These are phyloP conservation scores for Elaeis oleifera DNA, from an alignment of 202 grass and related monocot species.

Conservation along the genomic window DNA sequence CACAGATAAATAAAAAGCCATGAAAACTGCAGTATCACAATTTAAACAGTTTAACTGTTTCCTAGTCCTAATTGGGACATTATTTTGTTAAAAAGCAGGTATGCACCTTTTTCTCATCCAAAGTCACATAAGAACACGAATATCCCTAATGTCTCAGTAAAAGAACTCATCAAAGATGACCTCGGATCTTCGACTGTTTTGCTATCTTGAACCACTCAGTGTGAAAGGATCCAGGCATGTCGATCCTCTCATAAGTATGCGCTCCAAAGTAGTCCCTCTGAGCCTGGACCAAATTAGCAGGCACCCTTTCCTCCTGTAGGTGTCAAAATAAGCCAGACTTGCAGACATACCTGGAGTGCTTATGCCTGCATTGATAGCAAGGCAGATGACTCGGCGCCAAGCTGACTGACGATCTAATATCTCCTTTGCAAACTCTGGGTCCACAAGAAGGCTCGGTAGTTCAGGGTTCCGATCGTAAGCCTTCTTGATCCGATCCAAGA, in stretches of 20 bases:
- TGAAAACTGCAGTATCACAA: no score
- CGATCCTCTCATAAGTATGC: not conserved
- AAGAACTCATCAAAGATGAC: no score
- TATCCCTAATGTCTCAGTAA: no score
- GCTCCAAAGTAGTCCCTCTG: not conserved
- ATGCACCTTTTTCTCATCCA: no score
- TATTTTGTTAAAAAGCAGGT: no score
- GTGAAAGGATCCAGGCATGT: not conserved
- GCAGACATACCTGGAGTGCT: conserved; percentile 2
- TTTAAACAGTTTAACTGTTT: no score
- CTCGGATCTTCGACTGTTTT: no score
- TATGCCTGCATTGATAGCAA: not conserved
- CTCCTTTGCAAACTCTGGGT: conserved; percentile 7
- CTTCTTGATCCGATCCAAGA: no score
- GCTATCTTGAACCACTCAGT: no score
- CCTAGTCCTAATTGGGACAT: no score
- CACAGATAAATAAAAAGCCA: no score
- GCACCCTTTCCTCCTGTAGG: not conserved
- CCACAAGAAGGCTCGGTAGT: not conserved
- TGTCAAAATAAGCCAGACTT: conserved; percentile 1
- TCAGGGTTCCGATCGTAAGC: not conserved
- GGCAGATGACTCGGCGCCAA: not conserved
- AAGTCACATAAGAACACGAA: no score
- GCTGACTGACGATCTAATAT: not conserved
- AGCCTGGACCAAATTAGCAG: not conserved